A percentile compares a stretch with the other conserved stretches of the same genome.
Conservation (phyloP, 1,139 yeast genomes). For the Yamadazyma diospyri region DNA sequence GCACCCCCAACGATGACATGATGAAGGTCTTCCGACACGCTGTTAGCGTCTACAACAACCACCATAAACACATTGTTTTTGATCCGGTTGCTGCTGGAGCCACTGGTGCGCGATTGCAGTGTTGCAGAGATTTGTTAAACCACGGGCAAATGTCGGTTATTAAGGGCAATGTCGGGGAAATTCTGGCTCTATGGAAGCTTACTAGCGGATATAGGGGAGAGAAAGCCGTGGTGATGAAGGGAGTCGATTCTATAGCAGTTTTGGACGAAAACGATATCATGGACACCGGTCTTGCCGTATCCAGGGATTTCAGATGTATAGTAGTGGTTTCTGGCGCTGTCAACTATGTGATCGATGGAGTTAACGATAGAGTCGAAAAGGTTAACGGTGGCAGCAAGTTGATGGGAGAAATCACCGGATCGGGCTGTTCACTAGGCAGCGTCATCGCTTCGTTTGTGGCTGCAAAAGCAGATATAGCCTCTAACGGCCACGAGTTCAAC, state of each 20-base stretch:
- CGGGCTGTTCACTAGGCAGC: conserved; percentile 85
- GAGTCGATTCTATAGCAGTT: conserved; percentile 61
- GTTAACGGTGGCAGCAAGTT: conserved; percentile 60
- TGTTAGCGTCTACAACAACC: conserved; percentile 52
- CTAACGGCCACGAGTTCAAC: conserved; percentile 12
- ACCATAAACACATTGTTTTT: conserved; percentile 62
- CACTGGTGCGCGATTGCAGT: conserved; percentile 50
- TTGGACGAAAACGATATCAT: conserved; percentile 27
- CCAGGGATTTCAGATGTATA: conserved; percentile 52
- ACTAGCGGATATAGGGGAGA: conserved; percentile 19
- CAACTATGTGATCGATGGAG: conserved; percentile 24
- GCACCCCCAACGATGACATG: conserved; percentile 55
- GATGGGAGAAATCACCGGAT: conserved; percentile 79
- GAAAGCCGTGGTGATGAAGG: conserved; percentile 54
- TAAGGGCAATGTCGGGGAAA: conserved; percentile 89
- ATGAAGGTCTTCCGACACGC: conserved; percentile 51
- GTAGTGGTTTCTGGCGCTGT: conserved; percentile 62
- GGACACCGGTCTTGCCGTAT: conserved; percentile 48
- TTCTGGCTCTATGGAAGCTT: conserved; percentile 41
- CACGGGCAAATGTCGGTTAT: conserved; percentile 65
- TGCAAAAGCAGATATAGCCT: conserved; percentile 31
- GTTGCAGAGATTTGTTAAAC: conserved; percentile 49
- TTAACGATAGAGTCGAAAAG: conserved; percentile 12
- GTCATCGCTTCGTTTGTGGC: conserved; percentile 61
- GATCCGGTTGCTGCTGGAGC: conserved; percentile 97